These are phyloP conservation scores for Bombardia bombarda DNA, from an alignment of 495 filamentous ascomycete genomes.

Conservation along the genomic window DNA sequence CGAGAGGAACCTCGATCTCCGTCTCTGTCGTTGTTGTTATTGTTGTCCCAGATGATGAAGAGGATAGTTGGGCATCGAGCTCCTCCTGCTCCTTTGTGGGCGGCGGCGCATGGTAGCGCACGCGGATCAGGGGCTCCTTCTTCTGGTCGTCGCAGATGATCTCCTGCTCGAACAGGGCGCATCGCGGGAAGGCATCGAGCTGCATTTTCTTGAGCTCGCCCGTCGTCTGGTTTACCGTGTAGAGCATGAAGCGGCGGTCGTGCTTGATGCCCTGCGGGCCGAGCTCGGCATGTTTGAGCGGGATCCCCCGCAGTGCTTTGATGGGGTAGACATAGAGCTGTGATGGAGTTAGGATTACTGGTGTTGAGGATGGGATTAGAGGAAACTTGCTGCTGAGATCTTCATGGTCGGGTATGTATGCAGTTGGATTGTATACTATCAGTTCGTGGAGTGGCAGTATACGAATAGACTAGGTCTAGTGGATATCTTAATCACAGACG, in stretches of 20 bases:
- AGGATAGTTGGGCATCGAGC: not conserved
- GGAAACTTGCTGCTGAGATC: conserved; percentile 9
- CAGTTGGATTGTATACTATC: not conserved
- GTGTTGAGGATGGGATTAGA: not conserved
- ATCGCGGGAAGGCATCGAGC: conserved; percentile 52
- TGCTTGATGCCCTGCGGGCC: conserved; percentile 61
- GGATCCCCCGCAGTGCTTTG: conserved; percentile 67
- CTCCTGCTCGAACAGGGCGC: conserved; percentile 59
- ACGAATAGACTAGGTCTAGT: too few relatives aligned
- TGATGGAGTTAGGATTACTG: not conserved
- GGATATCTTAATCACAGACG: too few relatives aligned
- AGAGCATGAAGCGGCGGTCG: conserved; percentile 76
- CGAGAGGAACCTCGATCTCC: conserved; percentile 49
- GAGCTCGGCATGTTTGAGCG: conserved; percentile 46
- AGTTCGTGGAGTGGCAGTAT: too few relatives aligned
- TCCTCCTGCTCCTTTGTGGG: too few relatives aligned
- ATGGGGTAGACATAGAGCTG: conserved; percentile 86
- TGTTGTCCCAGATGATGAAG: conserved; percentile 6
- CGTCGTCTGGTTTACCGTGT: conserved; percentile 28
- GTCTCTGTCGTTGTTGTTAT: conserved; percentile 8
- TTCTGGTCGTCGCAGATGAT: conserved; percentile 23
- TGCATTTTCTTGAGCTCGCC: conserved; percentile 56
- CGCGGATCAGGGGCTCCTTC: conserved; percentile 32
- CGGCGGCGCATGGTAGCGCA: conserved; percentile 40
- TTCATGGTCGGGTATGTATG: conserved; percentile 7